Evolutionary conservation across 2,329 filamentous ascomycete genomes (phyloP), one percentile per base, ranked within the genome.

Genomic region (Corynespora cassiicola): DNA sequence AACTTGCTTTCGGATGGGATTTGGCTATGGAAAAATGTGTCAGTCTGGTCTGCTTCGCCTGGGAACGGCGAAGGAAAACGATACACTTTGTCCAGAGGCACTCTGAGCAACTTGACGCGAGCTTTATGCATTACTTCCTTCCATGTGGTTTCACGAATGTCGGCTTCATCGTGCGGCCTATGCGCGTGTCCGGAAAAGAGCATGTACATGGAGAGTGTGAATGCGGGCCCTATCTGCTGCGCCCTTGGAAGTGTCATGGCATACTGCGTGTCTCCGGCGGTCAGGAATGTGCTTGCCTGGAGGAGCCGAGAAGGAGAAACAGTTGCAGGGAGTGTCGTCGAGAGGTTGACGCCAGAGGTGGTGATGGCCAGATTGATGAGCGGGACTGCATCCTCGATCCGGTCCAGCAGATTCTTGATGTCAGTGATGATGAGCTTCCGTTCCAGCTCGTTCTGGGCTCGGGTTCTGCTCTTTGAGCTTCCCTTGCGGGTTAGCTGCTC

Each of bases 111-210:
- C 41, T 90, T 89, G 9, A 96, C 83, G 24, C 85, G 82, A 12
- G 90, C 88, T 66, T 97, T 99, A 72, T 97, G 91, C 45, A 96
- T 85, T 25, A 95, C 90, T 65, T 99, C 92, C 63, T 97, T 94
- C 94, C 94, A 97, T 1, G 91, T 87, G 0, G 90, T 75, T 71
- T 84, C 69, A 71, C 87, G 63, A 51, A 84, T 54, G 55, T 80
- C 70, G 64, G 82, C 68, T 69, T 82, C 69, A 53, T 79, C 74
- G 12, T 79, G 75, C 3, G 76, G 72, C 24, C 80, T 71, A 27
- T 74, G 73, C 3, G 85, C 75, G 66, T 97, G 90, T 2, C 90
- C 87, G 2, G 85, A 78, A 58, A 97, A 99, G 1, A 97, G 79
- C 90, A 97, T 96, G 68, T 97, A 99, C 52, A 97, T 73, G 0